Base-by-base conservation (phyloP, 2,329 filamentous ascomycete genomes). In the Lasiodiplodia gonubiensis region DNA sequence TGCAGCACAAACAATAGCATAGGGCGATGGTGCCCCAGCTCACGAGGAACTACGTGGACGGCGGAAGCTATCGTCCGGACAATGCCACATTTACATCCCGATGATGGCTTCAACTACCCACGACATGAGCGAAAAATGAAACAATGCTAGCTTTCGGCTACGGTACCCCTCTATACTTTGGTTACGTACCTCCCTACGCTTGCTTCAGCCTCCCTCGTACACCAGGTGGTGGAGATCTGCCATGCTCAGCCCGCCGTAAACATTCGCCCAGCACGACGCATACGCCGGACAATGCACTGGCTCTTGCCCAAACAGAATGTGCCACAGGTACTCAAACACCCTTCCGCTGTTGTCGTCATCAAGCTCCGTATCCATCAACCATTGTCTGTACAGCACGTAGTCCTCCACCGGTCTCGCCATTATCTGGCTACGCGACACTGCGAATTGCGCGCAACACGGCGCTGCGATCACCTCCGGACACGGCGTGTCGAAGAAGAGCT, bases 341-440 rank as follows among this genome's bases (percentile, higher is more conserved):
- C 67, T 69, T 39, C 72, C 74, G 4, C 71, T 70, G 6, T 67
- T 73, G 37, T 74, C 71, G 65, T 76, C 74, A 51, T 74, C 71
- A 54, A 75, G 72, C n/a, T 67, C 67, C 21, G 73, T 74, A 67
- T 67, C 60, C 66, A 73, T 68, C 48, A 75, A 25, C 72, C 74
- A 77, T 23, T 69, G 64, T 69, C 73, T 73, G 23, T 67, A 71
- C 49, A 70, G 66, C 67, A 72, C 68, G 60, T 79, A 80, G 35
- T 78, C 75, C 6, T 69, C 68, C 57, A 75, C 70, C 23, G 72
- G 69, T 27, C 73, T 60, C 66, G 70, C 70, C 64, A 70, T 66
- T 4, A 80, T 70, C 68, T 77, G 74, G 25, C 68, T 69, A 30
- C 66, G 71, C 18, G 70, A 73, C 2, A 79, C 78, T 11, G 73